Base-by-base conservation (phyloP, 2,329 filamentous ascomycete species). In the Curvularia sp. region DNA sequence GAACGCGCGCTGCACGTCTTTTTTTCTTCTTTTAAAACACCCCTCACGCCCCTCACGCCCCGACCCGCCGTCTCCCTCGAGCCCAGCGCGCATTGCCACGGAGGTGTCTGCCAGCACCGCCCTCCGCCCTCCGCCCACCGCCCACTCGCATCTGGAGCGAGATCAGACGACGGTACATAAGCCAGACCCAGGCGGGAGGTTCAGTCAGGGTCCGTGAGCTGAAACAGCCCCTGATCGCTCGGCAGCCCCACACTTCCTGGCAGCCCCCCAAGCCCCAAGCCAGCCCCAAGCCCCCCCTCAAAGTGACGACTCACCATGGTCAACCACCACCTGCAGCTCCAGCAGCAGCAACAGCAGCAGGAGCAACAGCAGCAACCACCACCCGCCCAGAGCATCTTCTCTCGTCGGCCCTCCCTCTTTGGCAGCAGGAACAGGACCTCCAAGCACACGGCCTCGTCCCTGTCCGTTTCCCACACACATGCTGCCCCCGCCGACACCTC, bases 331-430 rank as follows among this genome's bases (percentile, higher is more conserved):
- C 27, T n/a, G 51, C 43, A 28, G 13, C 42, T 18, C 28, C 28
- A 34, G 12, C 30, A 48, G 18, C 27, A 30, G n/a, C 43, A 50
- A 4, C n/a, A 18, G 13, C 25, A 41, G 13, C 55, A 42, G 21
- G 57, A 21, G 6, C n/a, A 21, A 1, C 43, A 47, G n/a, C 45
- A 47, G 27, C 28, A 30, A 15, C 25, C 18, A 6, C 13, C 39
- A 15, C 5, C 27, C 5, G 15, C 39, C 19, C 43, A 57, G 48
- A 56, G 66, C 63, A 61, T 75, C 68, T 76, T 76, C 66, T 66
- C 65, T 30, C 64, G 71, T 18, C 69, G 71, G 8, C 69, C 71
- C 43, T 74, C 72, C 41, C 67, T 76, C 63, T 76, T 76, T 53
- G 67, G 66, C 53, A 60, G 65, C 42, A 62, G 55, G 57, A 53